Evolutionary conservation across 495 filamentous ascomycete species (phyloP).

Genomic region (Neurospora sp.): DNA sequence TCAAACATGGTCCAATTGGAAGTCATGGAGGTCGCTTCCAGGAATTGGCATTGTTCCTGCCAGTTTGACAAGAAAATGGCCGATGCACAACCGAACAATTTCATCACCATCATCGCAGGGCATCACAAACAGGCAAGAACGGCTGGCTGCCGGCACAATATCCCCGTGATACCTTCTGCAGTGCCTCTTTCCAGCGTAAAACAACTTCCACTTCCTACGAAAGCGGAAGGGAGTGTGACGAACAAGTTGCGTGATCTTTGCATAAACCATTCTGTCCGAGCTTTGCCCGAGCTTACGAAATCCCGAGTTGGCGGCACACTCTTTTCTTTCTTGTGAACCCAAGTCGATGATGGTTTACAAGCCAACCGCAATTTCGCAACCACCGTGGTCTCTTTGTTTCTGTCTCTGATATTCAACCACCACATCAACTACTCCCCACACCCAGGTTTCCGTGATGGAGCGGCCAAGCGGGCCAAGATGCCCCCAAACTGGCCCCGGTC

Average conservation of each 20-base stretch:
- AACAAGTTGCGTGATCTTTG: not conserved
- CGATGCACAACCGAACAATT: not conserved
- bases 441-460: not conserved
- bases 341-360: constrained; percentile 1
- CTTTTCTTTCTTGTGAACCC: not conserved
- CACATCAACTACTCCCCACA: not conserved
- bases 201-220: not conserved
- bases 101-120: not conserved
- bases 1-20: not conserved
- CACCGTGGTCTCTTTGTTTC: constrained; percentile 5
- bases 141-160: not conserved
- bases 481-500: not conserved
- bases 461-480: not conserved
- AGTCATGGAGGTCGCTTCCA: not conserved
- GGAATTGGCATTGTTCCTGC: not conserved
- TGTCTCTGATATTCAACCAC: not conserved
- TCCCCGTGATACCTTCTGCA: constrained; percentile 2
- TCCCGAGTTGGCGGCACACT: not conserved
- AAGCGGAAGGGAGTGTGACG: not conserved
- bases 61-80: not conserved
- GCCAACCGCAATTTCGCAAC: constrained; percentile 4
- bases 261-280: constrained; percentile 4
- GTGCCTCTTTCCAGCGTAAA: not conserved
- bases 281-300: constrained; percentile 5
- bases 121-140: constrained; percentile 1